phyloP scores from a whole-genome alignment of 2,329 filamentous ascomycete genomes.

The Penicillium hordei region DNA sequence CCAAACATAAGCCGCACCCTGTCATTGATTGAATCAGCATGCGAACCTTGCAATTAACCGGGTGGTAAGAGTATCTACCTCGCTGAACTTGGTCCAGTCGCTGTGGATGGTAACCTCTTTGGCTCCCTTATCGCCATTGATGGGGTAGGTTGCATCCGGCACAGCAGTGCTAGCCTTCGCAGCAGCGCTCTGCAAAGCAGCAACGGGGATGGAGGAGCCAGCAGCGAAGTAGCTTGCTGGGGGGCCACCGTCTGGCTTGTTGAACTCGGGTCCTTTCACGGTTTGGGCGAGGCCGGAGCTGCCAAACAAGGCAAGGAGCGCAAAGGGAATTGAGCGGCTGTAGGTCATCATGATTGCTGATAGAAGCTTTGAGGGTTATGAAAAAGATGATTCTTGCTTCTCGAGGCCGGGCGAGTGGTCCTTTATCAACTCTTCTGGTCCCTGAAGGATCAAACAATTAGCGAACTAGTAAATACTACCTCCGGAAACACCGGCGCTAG shows the following conservation, averaged over 20 bases:
- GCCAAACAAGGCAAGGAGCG: conserved; percentile 5
- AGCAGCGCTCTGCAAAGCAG: conserved; percentile 27
- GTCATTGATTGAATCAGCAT: not conserved
- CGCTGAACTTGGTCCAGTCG: conserved; percentile 29
- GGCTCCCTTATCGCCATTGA: conserved; percentile 19
- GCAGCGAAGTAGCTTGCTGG: conserved; percentile 30
- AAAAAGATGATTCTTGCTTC: not conserved
- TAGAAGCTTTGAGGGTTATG: not conserved
- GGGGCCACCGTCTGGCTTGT: conserved; percentile 25
- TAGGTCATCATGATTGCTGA: not conserved
- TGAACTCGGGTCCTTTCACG: conserved; percentile 24
- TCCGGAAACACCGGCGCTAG: not conserved
- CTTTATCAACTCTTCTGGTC: not conserved
- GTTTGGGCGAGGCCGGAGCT: conserved; percentile 10
- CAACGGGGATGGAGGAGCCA: conserved; percentile 24
- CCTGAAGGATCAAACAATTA: not conserved
- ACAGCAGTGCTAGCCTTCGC: conserved; percentile 26
- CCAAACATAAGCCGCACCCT: conserved; percentile 33
- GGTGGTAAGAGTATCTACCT: conserved; percentile 12
- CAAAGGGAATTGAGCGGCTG: not conserved
- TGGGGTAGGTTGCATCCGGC: conserved; percentile 25
- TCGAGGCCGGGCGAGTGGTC: not conserved
- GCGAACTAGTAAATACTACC: not conserved
- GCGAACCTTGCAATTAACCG: not conserved
- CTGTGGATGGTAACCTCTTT: conserved; percentile 28